Conservation (phyloP, 495 filamentous ascomycete species). For the Talaromyces stipitatus region DNA sequence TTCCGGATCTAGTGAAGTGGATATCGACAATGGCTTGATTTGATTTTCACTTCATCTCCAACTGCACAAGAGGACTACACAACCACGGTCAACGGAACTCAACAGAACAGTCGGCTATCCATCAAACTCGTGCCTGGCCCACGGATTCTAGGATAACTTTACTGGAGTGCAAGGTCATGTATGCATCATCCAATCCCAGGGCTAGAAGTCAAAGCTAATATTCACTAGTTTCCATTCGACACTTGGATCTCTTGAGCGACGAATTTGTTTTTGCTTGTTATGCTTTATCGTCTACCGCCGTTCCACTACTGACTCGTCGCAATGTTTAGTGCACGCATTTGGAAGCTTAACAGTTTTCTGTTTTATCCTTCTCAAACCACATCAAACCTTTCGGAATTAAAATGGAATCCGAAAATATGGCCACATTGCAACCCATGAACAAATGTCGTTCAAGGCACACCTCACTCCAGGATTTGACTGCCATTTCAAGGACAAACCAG, state of each 20-base stretch:
- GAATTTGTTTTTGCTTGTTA: slow-evolving; percentile 12
- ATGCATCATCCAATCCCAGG: neutral
- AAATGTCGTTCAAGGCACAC: slow-evolving; percentile 25
- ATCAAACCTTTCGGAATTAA: slow-evolving; percentile 33
- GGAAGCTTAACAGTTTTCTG: slow-evolving; percentile 5
- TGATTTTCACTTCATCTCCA: too few relatives aligned
- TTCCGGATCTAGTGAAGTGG: too few relatives aligned
- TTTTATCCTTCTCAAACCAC: neutral
- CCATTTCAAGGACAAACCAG: slow-evolving; percentile 35
- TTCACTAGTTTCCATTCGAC: neutral
- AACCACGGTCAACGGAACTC: neutral
- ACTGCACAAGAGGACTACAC: too few relatives aligned
- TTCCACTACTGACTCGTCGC: slow-evolving; percentile 3
- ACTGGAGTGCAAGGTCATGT: neutral
- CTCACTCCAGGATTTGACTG: slow-evolving; percentile 31
- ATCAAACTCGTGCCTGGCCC: neutral
- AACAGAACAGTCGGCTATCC: neutral
- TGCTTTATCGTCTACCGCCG: slow-evolving; percentile 8
- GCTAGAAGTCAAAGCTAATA: neutral
- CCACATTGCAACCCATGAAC: slow-evolving; percentile 27
- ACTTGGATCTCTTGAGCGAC: slow-evolving; percentile 14
- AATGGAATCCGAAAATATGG: slow-evolving; percentile 27
- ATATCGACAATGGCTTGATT: neutral
- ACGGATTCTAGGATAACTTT: neutral
- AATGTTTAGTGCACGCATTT: slow-evolving; percentile 4